Conservation (phyloP, 2,329 filamentous ascomycete genomes). For the Tolypocladium endophyticum region DNA sequence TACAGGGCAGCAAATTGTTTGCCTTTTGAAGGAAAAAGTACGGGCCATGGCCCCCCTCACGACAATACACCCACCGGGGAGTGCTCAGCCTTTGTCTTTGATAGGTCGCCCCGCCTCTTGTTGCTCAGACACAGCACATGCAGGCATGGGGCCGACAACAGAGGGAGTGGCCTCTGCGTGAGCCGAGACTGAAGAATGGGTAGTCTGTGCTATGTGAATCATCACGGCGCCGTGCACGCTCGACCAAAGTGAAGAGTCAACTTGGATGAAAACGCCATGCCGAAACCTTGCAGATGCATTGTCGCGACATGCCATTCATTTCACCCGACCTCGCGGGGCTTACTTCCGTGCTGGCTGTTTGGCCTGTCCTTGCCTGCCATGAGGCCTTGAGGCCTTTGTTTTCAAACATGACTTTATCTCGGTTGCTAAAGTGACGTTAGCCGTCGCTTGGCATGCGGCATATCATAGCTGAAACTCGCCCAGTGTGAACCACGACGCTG, state of each 20-base stretch:
- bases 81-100: not conserved
- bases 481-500: not conserved
- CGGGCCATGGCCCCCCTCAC: not conserved
- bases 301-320: not conserved
- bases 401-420: not conserved
- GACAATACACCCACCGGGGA: not conserved
- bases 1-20: not conserved
- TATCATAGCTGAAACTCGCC: not conserved
- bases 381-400: not conserved
- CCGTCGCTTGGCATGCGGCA: not conserved
- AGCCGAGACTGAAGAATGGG: not conserved
- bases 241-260: not conserved
- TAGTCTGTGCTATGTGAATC: not conserved
- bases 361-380: not conserved
- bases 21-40: not conserved
- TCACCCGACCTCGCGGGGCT: too few species aligned
- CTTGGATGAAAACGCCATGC: not conserved
- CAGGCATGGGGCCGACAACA: not conserved
- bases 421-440: not conserved
- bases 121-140: not conserved
- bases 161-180: not conserved
- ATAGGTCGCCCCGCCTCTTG: not conserved
- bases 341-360: too few species aligned
- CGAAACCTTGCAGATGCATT: not conserved
- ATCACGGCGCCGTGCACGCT: not conserved